Evolutionary conservation across 495 filamentous ascomycete genomes (phyloP).

Genomic region (Talaromyces borbonicus): DNA sequence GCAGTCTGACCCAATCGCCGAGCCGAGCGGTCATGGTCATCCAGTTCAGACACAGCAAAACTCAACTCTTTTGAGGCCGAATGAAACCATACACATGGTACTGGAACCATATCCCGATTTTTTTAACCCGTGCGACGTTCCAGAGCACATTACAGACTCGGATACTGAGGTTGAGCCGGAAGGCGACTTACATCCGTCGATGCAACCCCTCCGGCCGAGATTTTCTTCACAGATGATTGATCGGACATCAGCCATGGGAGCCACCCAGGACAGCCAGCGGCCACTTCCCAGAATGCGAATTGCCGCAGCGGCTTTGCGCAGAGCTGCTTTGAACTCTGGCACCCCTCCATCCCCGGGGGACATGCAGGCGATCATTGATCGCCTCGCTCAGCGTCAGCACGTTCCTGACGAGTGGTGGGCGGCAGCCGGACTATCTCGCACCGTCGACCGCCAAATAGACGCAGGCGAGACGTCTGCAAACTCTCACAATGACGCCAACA

Average conservation of each 20-base stretch:
- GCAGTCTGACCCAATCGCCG: conserved; percentile 13
- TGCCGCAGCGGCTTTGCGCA: conserved; percentile 16
- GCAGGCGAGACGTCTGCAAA: conserved; percentile 13
- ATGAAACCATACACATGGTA: conserved; percentile 17
- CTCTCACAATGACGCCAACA: not conserved
- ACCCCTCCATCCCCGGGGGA: conserved; percentile 24
- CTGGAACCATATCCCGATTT: conserved; percentile 33
- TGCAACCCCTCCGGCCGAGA: conserved; percentile 15
- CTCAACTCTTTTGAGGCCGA: conserved; percentile 13
- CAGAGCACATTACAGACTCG: conserved; percentile 18
- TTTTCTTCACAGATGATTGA: conserved; percentile 18
- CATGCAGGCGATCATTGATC: conserved; percentile 59
- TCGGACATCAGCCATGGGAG: conserved; percentile 15
- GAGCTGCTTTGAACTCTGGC: conserved; percentile 20
- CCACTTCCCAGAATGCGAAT: conserved; percentile 15
- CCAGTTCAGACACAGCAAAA: conserved; percentile 22
- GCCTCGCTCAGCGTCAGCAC: conserved; percentile 55
- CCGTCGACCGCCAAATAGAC: conserved; percentile 25
- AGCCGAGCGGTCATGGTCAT: conserved; percentile 28
- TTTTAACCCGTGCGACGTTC: conserved; percentile 34
- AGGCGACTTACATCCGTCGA: conserved; percentile 13
- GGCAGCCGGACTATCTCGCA: conserved; percentile 56
- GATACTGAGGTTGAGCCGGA: conserved; percentile 27
- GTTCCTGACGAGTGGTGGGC: conserved; percentile 74
- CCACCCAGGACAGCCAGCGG: conserved; percentile 31